Evolutionary conservation across 106 monocot species (phyloP), one percentile per base, ranked within the genome.

Genomic region (Acorus calamus): DNA sequence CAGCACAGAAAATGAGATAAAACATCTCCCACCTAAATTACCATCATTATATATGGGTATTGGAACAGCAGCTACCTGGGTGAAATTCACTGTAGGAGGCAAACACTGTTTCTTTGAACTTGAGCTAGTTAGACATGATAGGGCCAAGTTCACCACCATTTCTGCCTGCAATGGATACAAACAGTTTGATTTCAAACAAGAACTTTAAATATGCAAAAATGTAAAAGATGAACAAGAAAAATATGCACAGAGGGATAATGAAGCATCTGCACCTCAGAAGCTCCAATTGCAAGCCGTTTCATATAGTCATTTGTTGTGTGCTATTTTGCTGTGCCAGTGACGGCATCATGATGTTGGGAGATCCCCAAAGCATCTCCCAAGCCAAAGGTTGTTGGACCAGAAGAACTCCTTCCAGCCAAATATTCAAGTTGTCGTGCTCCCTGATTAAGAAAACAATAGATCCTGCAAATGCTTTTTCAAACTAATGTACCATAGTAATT

Each of bases 271-370:
- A 89, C 89, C 81, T 85, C 28, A 42, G 79, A 76, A 47, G 81
- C 77, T 65, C 89, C 89, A 73, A 43, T 60, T 5, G 81, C 69
- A 59, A 89, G 81, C 54, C 89, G 89, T 69, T 89, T 89, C 53
- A 79, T 63, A 71, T 89, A 89, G 49, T 89, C 89, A 82, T 89
- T 57, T 68, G 81, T 85, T 11, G 77, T 77, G 66, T 89, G 89
- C 42, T 84, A 81, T 60, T 77, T 77, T 74, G 81, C 81, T 3
- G 89, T 89, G 13, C 89, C 89, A 76, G 67, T 59, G 5, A 89
- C 73, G 66, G 76, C 89, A 79, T 89, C 89, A 71, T 89, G 89
- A 82, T 89, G 89, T 28, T 89, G 84, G 46, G 81, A 81, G 57
- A 89, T 74, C 53, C 72, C 89, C 66, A 89, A 56, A 44, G 84